A percentile compares a stretch with the other conserved stretches of the same genome.
phyloP scores from a whole-genome alignment of 2,329 filamentous ascomycete genomes.

The Didymella pinodella region DNA sequence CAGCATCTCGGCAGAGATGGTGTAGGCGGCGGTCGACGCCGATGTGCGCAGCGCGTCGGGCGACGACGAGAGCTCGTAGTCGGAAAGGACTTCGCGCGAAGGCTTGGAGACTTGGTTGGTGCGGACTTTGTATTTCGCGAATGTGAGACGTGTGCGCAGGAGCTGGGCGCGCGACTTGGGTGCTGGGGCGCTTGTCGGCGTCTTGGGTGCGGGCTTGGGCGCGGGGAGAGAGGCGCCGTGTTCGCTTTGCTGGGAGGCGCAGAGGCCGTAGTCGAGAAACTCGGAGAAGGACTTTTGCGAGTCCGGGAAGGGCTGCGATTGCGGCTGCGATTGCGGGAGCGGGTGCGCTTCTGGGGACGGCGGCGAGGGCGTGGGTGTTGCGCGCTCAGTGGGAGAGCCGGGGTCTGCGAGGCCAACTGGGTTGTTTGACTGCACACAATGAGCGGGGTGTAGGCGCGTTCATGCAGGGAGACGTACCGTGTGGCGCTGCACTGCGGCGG shows the following conservation, averaged over 20 bases:
- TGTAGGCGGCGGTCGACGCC: slow-evolving; percentile 24
- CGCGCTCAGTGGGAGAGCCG: slow-evolving; percentile 47
- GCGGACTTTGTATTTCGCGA: slow-evolving; percentile 77
- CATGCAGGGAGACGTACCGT: slow-evolving; percentile 32
- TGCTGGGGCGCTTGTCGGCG: slow-evolving; percentile 20
- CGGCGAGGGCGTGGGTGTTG: slow-evolving; percentile 36
- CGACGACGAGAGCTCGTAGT: slow-evolving; percentile 35
- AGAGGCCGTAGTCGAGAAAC: slow-evolving; percentile 57
- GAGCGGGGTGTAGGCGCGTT: slow-evolving; percentile 29
- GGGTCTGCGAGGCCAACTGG: slow-evolving; percentile 38
- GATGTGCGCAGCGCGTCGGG: slow-evolving; percentile 24
- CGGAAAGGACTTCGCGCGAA: slow-evolving; percentile 62
- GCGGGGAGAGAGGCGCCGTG: slow-evolving; percentile 21
- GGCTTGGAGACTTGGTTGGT: slow-evolving; percentile 75
- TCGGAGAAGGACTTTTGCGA: slow-evolving; percentile 56
- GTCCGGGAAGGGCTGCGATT: slow-evolving; percentile 28
- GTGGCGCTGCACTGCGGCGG: slow-evolving; percentile 37
- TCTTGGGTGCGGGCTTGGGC: slow-evolving; percentile 11
- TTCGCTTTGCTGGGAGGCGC: slow-evolving; percentile 51
- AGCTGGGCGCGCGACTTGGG: slow-evolving; percentile 67
- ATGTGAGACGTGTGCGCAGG: slow-evolving; percentile 71
- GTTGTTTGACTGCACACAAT: slow-evolving; percentile 36
- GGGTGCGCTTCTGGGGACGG: slow-evolving; percentile 21
- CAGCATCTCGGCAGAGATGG: slow-evolving; percentile 19
- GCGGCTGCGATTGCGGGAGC: slow-evolving; percentile 6